Evolutionary conservation across 305 asterid species (phyloP), one percentile per base, ranked within the genome.

Genomic region (Caryopteris hybrid): DNA sequence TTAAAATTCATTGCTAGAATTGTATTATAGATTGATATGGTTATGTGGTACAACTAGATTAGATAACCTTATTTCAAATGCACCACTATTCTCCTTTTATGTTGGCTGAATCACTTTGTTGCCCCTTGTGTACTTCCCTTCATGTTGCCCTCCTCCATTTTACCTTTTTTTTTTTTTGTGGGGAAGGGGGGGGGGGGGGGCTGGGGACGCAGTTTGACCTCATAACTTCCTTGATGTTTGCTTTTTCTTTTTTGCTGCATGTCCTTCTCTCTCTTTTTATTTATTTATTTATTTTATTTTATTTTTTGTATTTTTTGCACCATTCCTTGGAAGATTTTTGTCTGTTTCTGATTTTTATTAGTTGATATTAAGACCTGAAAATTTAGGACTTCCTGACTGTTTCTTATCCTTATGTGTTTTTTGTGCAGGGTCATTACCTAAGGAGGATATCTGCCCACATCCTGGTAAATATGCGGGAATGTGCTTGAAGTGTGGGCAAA

Each of bases 391-490:
- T 56, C 67, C 52, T 62, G 47, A 50, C 22, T 13, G 41, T 14
- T 21, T 21, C 45, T 11, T 39, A n/a, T 55, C 27, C 27, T 25
- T 18, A 14, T 54, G 17, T 48, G 56, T 53, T 45, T 55, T 38
- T 48, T 67, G 69, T 74, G 71, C 85, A 79, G 90, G 51, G 20
- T 68, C 69, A 65, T 77, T 79, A 34, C 59, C 68, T 17, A 38
- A 64, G 66, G 72, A 71, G 70, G 58, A 67, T 58, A 29, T 64
- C 18, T 93, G 97, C 68, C 54, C 76, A 31, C 99, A 94, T 83
- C 99, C 99, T 47, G 99, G 97, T 71, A 69, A 69, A 45, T 80
- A 79, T 63, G 92, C 89, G 48, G 99, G 99, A 76, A 86, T 94
- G 93, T 94, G 99, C 68, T 78, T 94, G 69, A 70, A 53, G 64